Percentiles rank a stretch among this genome's conserved stretches.
Evolutionary conservation across 306 rosid species (phyloP).

Genomic region (Cucurbita ficifolia): DNA sequence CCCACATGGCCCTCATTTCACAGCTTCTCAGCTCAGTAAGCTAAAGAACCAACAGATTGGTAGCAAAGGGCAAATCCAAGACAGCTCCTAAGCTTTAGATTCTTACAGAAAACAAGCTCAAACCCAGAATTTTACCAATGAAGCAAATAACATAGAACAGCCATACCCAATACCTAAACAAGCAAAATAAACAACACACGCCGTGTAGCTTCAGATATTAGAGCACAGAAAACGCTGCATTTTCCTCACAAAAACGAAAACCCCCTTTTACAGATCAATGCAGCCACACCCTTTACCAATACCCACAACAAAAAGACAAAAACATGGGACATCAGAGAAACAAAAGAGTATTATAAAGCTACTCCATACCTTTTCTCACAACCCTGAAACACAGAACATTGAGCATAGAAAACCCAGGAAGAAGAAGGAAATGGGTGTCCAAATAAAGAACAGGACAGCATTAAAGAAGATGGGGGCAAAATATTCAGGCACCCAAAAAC

Average conservation of each 20-base stretch:
- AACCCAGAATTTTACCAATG: neutral
- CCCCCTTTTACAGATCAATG: constrained; percentile 23
- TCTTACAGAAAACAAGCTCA: neutral
- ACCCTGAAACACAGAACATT: neutral
- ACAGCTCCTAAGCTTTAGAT: neutral
- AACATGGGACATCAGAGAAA: neutral
- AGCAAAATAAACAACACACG: constrained; percentile 12
- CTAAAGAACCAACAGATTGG: neutral
- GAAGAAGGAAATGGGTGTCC: constrained; percentile 30
- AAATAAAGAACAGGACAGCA: constrained; percentile 32
- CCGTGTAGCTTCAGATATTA: constrained; percentile 28
- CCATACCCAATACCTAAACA: neutral
- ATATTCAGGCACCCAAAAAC: constrained; percentile 14
- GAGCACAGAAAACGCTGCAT: constrained; percentile 15
- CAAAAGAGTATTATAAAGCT: neutral
- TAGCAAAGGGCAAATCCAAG: neutral
- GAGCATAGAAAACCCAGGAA: constrained; percentile 28
- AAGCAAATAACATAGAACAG: neutral
- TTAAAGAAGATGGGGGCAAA: constrained; percentile 55
- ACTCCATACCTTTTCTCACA: constrained; percentile 16
- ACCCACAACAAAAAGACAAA: neutral
- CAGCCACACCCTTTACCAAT: neutral
- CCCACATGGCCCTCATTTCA: constrained; percentile 36
- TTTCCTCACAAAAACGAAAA: constrained; percentile 33
- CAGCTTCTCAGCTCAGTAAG: constrained; percentile 1